These are phyloP conservation scores for Pseudogymnoascus destructans DNA, from an alignment of 2,329 filamentous ascomycete species.

Conservation along the genomic window DNA sequence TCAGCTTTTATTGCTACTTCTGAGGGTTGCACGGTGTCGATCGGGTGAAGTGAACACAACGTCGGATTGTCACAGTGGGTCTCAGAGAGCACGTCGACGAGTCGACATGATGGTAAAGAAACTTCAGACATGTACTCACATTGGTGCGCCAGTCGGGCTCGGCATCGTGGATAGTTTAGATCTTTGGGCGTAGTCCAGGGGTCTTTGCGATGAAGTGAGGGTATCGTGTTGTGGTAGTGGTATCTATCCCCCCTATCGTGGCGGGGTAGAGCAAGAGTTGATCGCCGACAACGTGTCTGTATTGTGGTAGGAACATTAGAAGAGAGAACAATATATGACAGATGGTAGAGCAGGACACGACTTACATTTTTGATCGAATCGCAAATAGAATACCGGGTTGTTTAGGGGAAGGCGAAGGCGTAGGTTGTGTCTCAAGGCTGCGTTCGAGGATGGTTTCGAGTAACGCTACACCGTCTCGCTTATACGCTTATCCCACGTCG, in stretches of 20 bases:
- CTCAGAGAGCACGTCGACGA: neutral
- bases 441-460: constrained; percentile 7
- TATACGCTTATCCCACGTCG: constrained; percentile 4
- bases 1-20: neutral
- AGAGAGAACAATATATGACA: neutral
- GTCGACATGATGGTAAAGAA: neutral
- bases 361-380: neutral
- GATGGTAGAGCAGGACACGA: neutral
- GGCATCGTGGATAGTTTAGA: neutral
- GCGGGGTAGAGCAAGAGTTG: constrained; percentile 4
- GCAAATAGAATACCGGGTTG: neutral
- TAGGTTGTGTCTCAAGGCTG: constrained; percentile 1
- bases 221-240: neutral
- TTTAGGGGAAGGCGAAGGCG: neutral
- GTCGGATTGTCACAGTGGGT: neutral
- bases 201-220: constrained; percentile 2
- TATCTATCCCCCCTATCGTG: constrained; percentile 9
- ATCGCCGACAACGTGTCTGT: constrained; percentile 8
- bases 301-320: neutral
- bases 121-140: neutral
- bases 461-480: constrained; percentile 8
- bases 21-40: neutral
- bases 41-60: neutral
- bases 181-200: neutral
- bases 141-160: constrained; percentile 3